Conservation (phyloP, 139 green algal species). For the Chlorella ohadii region DNA sequence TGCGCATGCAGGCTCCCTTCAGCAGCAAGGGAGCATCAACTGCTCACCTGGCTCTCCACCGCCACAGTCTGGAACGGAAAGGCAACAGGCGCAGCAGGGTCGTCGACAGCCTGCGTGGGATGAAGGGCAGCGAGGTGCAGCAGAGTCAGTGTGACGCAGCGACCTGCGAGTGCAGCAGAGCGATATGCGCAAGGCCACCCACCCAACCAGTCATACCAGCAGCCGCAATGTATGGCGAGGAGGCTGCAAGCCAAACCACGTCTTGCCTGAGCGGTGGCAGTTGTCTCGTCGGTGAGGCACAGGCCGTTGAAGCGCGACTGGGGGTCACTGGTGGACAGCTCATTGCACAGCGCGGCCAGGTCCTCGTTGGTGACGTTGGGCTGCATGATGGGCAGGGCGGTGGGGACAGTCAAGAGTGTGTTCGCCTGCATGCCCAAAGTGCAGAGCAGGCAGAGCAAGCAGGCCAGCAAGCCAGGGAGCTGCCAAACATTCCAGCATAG, state of each 20-base stretch:
- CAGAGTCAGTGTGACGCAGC: too few species aligned
- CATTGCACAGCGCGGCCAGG: conserved; percentile 44
- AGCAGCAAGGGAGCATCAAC: too few species aligned
- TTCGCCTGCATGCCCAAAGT: too few species aligned
- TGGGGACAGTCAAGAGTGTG: not conserved
- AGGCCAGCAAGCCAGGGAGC: not conserved
- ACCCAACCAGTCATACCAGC: too few species aligned
- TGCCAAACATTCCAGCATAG: not conserved
- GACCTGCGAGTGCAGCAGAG: too few species aligned
- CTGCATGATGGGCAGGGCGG: not conserved
- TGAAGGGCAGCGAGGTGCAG: too few species aligned
- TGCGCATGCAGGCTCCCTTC: too few species aligned
- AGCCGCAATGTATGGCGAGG: too few species aligned
- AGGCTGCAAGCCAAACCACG: too few species aligned
- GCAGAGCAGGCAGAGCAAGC: not conserved
- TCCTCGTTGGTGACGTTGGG: conserved; percentile 18
- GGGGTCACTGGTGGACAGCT: conserved; percentile 25
- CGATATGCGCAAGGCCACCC: too few species aligned
- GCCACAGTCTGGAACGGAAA: conserved; percentile 53
- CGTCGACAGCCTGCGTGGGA: not conserved
- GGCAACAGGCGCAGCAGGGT: not conserved
- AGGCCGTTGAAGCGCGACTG: conserved; percentile 34
- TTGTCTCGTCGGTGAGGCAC: conserved; percentile 10
- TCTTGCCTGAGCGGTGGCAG: not conserved
- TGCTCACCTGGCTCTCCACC: conserved; percentile 44